Percentiles rank a stretch among this genome's conserved stretches.
Conservation (phyloP, 148 eudicot genomes). For the Diospyros lotus region DNA sequence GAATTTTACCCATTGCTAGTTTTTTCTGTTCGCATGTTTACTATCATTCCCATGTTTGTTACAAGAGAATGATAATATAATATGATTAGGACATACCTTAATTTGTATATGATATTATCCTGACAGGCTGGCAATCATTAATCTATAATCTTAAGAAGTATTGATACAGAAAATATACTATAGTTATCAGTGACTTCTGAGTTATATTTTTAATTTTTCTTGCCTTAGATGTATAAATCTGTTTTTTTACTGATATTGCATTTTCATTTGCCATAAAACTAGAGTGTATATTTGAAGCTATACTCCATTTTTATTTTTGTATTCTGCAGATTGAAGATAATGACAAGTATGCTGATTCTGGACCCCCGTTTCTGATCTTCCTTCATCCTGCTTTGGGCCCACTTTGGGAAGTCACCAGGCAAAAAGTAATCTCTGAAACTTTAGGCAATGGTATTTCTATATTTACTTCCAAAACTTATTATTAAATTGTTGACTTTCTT, state of each 20-base stretch:
- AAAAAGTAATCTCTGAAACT: conserved; percentile 51
- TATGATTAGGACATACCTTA: too few relatives aligned
- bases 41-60: not conserved
- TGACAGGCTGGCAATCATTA: too few relatives aligned
- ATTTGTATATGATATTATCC: too few relatives aligned
- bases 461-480: not conserved
- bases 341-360: conserved; percentile 65
- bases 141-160: too few relatives aligned
- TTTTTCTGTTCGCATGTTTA: not conserved
- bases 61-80: too few relatives aligned
- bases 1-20: not conserved
- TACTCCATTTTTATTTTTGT: not conserved
- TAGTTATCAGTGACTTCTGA: too few relatives aligned
- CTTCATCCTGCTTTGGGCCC: conserved; percentile 99
- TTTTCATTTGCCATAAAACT: too few relatives aligned
- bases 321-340: conserved; percentile 63
- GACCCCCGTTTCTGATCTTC: conserved; percentile 83
- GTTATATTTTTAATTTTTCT: too few relatives aligned
- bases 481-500: too few relatives aligned
- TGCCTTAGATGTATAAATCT: too few relatives aligned
- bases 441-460: not conserved
- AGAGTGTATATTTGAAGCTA: not conserved
- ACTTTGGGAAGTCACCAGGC: conserved; percentile 87
- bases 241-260: too few relatives aligned
- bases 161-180: too few relatives aligned